A percentile compares a stretch with the other conserved stretches of the same genome.
These are phyloP conservation scores for Aspergillus haitiensis DNA, from an alignment of 495 filamentous ascomycete species.

Conservation along the genomic window DNA sequence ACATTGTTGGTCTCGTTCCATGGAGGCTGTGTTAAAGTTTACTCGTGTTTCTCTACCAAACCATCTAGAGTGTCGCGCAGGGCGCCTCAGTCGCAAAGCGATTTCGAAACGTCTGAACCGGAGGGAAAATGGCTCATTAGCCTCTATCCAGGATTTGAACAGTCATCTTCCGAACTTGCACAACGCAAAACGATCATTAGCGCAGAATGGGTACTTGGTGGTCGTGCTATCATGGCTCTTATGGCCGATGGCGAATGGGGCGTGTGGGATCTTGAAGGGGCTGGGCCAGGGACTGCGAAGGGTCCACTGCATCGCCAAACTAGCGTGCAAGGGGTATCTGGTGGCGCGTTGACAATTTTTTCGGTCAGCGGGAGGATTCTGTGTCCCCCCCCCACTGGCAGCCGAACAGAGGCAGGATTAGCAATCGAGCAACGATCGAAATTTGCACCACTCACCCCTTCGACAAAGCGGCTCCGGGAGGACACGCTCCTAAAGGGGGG, in stretches of 20 bases:
- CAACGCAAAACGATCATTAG: conserved; percentile 75
- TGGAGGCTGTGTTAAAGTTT: conserved; percentile 68
- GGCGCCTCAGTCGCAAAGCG: conserved; percentile 29
- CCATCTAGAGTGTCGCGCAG: conserved; percentile 30
- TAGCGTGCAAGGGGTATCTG: conserved; percentile 57
- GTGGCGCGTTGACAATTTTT: conserved; percentile 65
- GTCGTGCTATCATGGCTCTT: conserved; percentile 72
- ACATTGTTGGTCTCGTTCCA: conserved; percentile 67
- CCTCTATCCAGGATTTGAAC: conserved; percentile 66
- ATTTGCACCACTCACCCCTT: conserved; percentile 83
- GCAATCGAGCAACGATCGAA: conserved; percentile 46
- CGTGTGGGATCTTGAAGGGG: conserved; percentile 82
- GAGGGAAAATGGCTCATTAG: conserved; percentile 64
- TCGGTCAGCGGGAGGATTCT: conserved; percentile 68
- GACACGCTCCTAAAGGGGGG: conserved; percentile 55
- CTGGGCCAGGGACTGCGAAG: conserved; percentile 53
- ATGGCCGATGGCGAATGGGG: conserved; percentile 90
- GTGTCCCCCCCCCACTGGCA: conserved; percentile 31
- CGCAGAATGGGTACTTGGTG: conserved; percentile 79
- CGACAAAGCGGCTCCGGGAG: conserved; percentile 64
- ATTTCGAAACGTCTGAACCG: conserved; percentile 35
- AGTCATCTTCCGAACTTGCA: conserved; percentile 36
- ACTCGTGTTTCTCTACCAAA: conserved; percentile 48
- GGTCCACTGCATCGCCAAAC: conserved; percentile 58
- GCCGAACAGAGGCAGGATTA: conserved; percentile 37